Percentiles rank a stretch among this genome's conserved stretches.
Conservation (phyloP, 805 yeast species). For the Saccharomycopsis oosterbeekiorum region DNA sequence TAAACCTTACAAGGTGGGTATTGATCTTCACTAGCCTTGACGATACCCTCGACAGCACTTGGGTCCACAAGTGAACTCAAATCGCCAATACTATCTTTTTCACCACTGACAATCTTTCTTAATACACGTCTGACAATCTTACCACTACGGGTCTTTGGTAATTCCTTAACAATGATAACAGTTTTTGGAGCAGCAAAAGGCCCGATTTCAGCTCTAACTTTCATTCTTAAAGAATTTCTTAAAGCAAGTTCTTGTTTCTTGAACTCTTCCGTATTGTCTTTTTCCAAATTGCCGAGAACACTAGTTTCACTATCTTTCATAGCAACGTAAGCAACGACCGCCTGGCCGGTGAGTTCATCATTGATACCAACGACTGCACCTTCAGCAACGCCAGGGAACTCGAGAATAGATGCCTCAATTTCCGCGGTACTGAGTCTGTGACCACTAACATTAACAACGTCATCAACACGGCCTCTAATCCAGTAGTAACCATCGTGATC, state of each 20-base stretch:
- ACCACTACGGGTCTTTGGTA: constrained; percentile 98
- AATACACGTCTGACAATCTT: constrained; percentile 97
- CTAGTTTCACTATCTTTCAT: constrained; percentile 35
- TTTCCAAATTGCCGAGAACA: constrained; percentile 23
- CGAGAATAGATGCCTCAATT: constrained; percentile 84
- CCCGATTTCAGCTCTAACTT: constrained; percentile 77
- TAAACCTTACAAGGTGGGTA: constrained; percentile 20
- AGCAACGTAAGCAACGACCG: constrained; percentile 89
- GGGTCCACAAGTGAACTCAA: constrained; percentile 85
- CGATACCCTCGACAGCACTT: constrained; percentile 66
- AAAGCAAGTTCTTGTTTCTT: constrained; percentile 28
- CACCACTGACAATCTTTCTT: constrained; percentile 86
- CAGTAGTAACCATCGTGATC: constrained; percentile 95
- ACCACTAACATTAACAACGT: constrained; percentile 95
- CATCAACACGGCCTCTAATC: constrained; percentile 98
- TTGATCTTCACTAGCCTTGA: constrained; percentile 49
- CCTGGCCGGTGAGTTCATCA: constrained; percentile 96
- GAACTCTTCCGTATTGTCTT: constrained; percentile 24
- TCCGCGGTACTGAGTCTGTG: constrained; percentile 98
- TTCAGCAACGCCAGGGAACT: constrained; percentile 75
- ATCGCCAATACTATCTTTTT: constrained; percentile 89
- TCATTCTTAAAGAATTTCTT: constrained; percentile 66
- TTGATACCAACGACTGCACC: constrained; percentile 94
- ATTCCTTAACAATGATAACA: constrained; percentile 67
- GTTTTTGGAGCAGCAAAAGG: constrained; percentile 94